Conservation (phyloP, 768 basidiomycete genomes). For the Tephrocybe sp. region DNA sequence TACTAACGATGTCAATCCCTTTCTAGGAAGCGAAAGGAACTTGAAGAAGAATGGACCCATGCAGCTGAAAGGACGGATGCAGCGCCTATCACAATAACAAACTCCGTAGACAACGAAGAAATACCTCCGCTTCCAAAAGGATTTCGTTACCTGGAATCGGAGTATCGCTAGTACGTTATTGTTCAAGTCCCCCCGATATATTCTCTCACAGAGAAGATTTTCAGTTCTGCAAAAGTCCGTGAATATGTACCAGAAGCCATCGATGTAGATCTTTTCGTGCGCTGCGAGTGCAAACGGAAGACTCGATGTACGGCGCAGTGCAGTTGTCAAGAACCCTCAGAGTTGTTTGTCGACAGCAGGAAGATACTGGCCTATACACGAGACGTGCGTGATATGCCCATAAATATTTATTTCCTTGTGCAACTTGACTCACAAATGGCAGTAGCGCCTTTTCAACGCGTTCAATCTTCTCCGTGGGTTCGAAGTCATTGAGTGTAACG, state of each 20-base stretch:
- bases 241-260: slow-evolving; percentile 13
- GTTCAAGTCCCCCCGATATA: not conserved
- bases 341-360: slow-evolving; percentile 23
- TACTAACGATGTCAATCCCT: too few relatives aligned
- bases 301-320: slow-evolving; percentile 30
- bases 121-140: slow-evolving; percentile 37
- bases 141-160: slow-evolving; percentile 53
- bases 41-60: slow-evolving; percentile 32
- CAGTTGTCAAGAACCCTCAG: slow-evolving; percentile 46
- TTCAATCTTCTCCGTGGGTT: slow-evolving; percentile 39
- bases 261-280: slow-evolving; percentile 34
- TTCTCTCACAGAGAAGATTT: not conserved
- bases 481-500: slow-evolving; percentile 67
- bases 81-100: slow-evolving; percentile 32
- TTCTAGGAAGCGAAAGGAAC: slow-evolving; percentile 19
- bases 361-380: slow-evolving; percentile 42
- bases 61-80: slow-evolving; percentile 25
- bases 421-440: not conserved
- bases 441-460: slow-evolving; percentile 46
- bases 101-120: slow-evolving; percentile 41
- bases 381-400: slow-evolving; percentile 25
- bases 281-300: slow-evolving; percentile 44
- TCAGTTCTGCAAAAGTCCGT: slow-evolving; percentile 16
- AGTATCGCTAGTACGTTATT: slow-evolving; percentile 44
- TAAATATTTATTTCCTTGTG: not conserved